These are phyloP conservation scores for Nothophoma quercina DNA, from an alignment of 2,329 filamentous ascomycete genomes.

Conservation along the genomic window DNA sequence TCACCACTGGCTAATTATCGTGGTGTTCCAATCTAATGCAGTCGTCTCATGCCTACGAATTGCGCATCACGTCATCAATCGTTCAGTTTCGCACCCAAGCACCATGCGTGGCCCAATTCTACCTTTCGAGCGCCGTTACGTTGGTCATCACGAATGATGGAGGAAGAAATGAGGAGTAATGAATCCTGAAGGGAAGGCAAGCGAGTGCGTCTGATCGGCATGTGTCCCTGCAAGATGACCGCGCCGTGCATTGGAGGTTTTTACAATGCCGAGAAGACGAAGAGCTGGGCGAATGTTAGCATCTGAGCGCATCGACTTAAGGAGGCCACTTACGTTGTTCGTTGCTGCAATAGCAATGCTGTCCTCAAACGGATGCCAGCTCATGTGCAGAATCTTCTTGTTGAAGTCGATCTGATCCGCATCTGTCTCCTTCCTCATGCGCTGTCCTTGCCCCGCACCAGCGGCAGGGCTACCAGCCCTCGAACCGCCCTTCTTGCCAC, in stretches of 20 bases:
- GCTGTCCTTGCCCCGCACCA: slow-evolving; percentile 76
- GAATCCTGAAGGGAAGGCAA: slow-evolving; percentile 39
- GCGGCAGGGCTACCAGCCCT: slow-evolving; percentile 87
- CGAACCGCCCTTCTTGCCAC: slow-evolving; percentile 84
- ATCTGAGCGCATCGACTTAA: not conserved
- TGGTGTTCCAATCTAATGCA: slow-evolving; percentile 44
- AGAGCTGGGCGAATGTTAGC: slow-evolving; percentile 54
- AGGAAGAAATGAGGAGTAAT: slow-evolving; percentile 39
- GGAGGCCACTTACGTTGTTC: slow-evolving; percentile 82
- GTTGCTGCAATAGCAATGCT: slow-evolving; percentile 99
- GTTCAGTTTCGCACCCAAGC: slow-evolving; percentile 31
- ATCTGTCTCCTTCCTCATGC: slow-evolving; percentile 99
- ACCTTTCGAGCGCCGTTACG: slow-evolving; percentile 41
- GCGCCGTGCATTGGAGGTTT: slow-evolving; percentile 27
- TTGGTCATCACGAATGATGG: slow-evolving; percentile 35
- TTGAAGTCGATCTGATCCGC: slow-evolving; percentile 99
- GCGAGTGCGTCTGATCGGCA: slow-evolving; percentile 38
- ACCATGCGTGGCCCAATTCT: slow-evolving; percentile 37
- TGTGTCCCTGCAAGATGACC: slow-evolving; percentile 35
- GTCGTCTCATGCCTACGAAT: slow-evolving; percentile 30
- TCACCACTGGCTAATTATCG: slow-evolving; percentile 42
- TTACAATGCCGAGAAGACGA: slow-evolving; percentile 64
- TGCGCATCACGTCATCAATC: slow-evolving; percentile 39
- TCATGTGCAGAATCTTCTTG: slow-evolving; percentile 99
- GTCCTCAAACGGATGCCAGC: slow-evolving; percentile 99